Percentiles rank a stretch among this genome's conserved stretches.
These are phyloP conservation scores for Neurospora cerealis DNA, from an alignment of 495 filamentous ascomycete species.

Conservation along the genomic window DNA sequence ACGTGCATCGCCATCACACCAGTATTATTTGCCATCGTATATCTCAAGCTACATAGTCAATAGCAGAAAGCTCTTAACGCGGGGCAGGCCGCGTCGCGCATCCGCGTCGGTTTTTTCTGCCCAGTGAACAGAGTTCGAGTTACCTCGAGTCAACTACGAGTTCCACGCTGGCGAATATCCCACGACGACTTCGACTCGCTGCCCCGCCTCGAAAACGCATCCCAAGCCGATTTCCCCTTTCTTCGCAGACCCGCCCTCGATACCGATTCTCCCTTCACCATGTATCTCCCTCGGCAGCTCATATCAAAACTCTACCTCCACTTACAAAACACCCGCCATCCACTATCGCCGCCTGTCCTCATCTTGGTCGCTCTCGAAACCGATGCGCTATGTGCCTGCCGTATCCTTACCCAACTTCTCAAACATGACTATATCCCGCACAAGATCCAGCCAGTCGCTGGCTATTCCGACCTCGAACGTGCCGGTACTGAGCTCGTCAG, in stretches of 20 bases:
- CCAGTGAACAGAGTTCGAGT: background rate
- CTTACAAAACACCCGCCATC: constrained; percentile 69
- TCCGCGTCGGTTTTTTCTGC: background rate
- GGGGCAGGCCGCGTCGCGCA: background rate
- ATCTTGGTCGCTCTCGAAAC: constrained; percentile 89
- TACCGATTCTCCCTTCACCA: constrained; percentile 24
- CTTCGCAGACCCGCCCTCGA: background rate
- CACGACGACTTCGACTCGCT: background rate
- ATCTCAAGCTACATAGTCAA: background rate
- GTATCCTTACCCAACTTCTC: constrained; percentile 80
- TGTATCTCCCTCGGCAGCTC: constrained; percentile 90
- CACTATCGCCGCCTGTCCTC: constrained; percentile 80
- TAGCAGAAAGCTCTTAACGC: background rate
- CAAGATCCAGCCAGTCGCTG: constrained; percentile 89
- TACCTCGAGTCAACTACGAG: background rate
- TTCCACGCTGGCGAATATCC: background rate
- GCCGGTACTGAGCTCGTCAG: constrained; percentile 64
- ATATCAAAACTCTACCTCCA: constrained; percentile 85
- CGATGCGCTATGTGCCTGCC: constrained; percentile 90
- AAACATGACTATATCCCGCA: constrained; percentile 98
- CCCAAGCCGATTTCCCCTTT: background rate
- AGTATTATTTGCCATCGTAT: background rate
- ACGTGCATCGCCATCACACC: background rate
- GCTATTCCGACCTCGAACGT: constrained; percentile 80
- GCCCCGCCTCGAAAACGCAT: constrained; percentile 12